phyloP scores from a whole-genome alignment of 768 basidiomycete genomes.

The Pluteus cervinus region DNA sequence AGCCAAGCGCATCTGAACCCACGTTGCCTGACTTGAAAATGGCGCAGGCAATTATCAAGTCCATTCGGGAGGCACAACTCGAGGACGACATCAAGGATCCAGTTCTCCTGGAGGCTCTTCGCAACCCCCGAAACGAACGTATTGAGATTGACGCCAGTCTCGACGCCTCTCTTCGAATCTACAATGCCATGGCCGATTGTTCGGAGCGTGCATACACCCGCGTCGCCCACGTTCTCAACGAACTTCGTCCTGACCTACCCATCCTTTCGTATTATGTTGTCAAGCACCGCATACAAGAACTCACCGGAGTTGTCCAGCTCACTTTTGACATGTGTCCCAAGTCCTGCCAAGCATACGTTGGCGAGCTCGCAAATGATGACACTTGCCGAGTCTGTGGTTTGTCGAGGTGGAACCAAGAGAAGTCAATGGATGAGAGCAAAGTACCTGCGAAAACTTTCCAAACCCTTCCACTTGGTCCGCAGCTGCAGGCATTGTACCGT shows the following conservation, averaged over 20 bases:
- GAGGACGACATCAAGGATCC: constrained; percentile 1
- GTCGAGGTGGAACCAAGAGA: constrained; percentile 4
- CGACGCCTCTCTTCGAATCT: neutral
- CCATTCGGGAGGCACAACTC: neutral
- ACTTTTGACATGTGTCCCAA: constrained; percentile 38
- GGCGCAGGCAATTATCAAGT: neutral
- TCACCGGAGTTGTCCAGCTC: constrained; percentile 29
- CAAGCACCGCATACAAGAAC: constrained; percentile 14
- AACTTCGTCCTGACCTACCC: constrained; percentile 15
- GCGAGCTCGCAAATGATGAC: neutral
- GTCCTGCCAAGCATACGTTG: constrained; percentile 10
- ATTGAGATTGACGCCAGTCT: neutral
- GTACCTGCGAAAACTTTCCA: too few relatives aligned
- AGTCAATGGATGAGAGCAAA: neutral
- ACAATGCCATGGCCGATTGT: neutral
- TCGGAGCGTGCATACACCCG: neutral
- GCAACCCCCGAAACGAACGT: neutral
- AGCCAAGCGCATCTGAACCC: neutral
- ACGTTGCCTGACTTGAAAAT: neutral
- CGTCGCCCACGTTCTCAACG: constrained; percentile 4
- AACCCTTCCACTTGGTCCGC: too few relatives aligned
- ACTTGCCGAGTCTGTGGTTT: constrained; percentile 21
- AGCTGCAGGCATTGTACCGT: too few relatives aligned
- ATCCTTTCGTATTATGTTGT: constrained; percentile 23
- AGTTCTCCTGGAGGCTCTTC: constrained; percentile 1